These are phyloP conservation scores for Nakazawaea holstii DNA, from an alignment of 805 yeast genomes.

Conservation along the genomic window DNA sequence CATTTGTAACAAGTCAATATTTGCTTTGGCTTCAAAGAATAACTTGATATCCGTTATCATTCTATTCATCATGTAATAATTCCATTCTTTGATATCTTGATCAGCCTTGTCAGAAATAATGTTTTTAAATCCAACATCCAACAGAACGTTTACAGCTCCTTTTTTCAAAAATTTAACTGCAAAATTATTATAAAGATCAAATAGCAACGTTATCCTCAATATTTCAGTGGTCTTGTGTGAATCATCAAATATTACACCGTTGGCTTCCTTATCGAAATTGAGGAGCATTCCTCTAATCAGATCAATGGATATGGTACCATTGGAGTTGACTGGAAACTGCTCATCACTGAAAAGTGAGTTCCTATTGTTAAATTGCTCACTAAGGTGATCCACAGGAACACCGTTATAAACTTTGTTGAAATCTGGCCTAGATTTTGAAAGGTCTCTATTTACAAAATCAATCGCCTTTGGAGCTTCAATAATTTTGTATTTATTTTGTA, in stretches of 20 bases:
- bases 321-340: background rate
- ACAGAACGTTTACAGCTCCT: background rate
- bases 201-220: constrained; percentile 2
- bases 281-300: constrained; percentile 5
- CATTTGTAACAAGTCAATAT: constrained; percentile 5
- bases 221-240: constrained; percentile 1
- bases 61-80: constrained; percentile 2
- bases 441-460: constrained; percentile 1
- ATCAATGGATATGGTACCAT: constrained; percentile 5
- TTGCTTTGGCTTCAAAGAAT: background rate
- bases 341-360: background rate
- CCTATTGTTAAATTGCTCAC: background rate
- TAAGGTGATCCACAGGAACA: constrained; percentile 2
- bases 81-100: constrained; percentile 7
- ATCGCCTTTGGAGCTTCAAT: constrained; percentile 2
- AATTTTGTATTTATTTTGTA: background rate
- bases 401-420: constrained; percentile 5
- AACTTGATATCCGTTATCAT: background rate
- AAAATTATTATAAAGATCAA: constrained; percentile 4
- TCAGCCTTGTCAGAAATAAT: background rate
- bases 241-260: constrained; percentile 4
- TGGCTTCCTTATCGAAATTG: background rate
- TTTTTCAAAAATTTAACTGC: constrained; percentile 1
- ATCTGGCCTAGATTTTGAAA: constrained; percentile 9
- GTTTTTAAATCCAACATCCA: constrained; percentile 5